These are phyloP conservation scores for Aspergillus glaucus DNA, from an alignment of 2,329 filamentous ascomycete species.

Conservation along the genomic window DNA sequence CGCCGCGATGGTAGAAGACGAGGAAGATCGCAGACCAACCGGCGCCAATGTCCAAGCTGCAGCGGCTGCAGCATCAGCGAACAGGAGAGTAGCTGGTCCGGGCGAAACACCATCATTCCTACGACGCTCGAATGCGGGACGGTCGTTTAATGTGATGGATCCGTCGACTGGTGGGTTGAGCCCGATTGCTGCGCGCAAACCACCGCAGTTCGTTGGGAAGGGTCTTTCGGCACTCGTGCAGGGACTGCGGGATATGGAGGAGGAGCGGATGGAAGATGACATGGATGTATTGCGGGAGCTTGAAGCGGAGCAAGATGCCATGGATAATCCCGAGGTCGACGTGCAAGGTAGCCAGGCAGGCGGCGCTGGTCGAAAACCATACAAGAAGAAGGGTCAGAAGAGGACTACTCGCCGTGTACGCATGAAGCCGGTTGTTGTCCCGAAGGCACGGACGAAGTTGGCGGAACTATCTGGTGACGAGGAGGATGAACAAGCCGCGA, in stretches of 20 bases:
- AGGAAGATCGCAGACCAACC: slow-evolving; percentile 12
- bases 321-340: slow-evolving; percentile 16
- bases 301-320: slow-evolving; percentile 30
- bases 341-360: slow-evolving; percentile 33
- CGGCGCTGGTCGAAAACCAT: slow-evolving; percentile 15
- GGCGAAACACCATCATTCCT: slow-evolving; percentile 35
- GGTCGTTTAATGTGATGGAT: slow-evolving; percentile 8
- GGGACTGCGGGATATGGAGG: slow-evolving; percentile 35
- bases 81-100: slow-evolving; percentile 3
- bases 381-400: slow-evolving; percentile 47
- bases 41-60: background rate
- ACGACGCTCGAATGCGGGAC: slow-evolving; percentile 30
- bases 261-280: slow-evolving; percentile 38
- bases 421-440: slow-evolving; percentile 35
- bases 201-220: slow-evolving; percentile 31
- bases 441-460: slow-evolving; percentile 24
- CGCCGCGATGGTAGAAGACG: slow-evolving; percentile 32
- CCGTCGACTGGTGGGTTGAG: slow-evolving; percentile 22
- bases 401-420: slow-evolving; percentile 40
- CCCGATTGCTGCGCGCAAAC: slow-evolving; percentile 33
- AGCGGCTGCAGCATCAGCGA: background rate
- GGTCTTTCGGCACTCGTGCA: slow-evolving; percentile 35
- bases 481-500: slow-evolving; percentile 21
- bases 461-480: slow-evolving; percentile 8
- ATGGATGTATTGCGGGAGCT: slow-evolving; percentile 40